Evolutionary conservation across 176 grass and related monocot genomes (phyloP), one percentile per base, ranked within the genome.

Genomic region (Paspalum vaginatum): DNA sequence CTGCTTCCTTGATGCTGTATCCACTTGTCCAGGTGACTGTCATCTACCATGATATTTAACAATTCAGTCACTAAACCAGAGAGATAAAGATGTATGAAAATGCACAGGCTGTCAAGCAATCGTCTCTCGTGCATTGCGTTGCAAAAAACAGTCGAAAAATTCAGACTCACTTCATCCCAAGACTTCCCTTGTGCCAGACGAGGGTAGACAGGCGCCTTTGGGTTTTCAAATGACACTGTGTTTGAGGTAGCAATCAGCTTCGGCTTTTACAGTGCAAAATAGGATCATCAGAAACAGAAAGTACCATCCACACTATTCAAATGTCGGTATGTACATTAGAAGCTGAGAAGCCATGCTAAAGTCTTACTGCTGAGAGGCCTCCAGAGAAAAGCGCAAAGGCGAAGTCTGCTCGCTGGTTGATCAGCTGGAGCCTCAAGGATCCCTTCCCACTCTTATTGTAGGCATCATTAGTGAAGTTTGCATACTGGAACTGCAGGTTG

Each of bases 11-110:
- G 27, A 91, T 88, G 44, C 61, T 61, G 54, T 98, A 98, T 55
- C 95, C 89, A 43, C 91, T 98, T 80, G 92, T 91, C 95, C 94
- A 97, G 25, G 94, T 97, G 44, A 97, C 87, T 9, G 89, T 86
- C 92, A 90, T 94, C 89, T 98, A 72, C 37, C 63, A 63, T 41
- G 22, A 45, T 16, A 68, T 39, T 39, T 25, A 26, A 26, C 14
- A 70, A 37, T 50, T 4, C 16, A 77, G 24, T 54, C 26, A 72
- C 18, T 79, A 41, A 12, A 68, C 0, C 70, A 54, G 9, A 37
- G 49, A 55, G 18, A 64, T 1, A 12, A 14, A 49, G 5, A 64
- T 16, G 17, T 10, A 15, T 65, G 2, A 24, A 52, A 16, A 54
- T 55, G 49, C 4, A 68, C 2, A 18, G 12, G 8, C 63, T 69